phyloP scores from a whole-genome alignment of 495 filamentous ascomycete species.

The Aspergillus taichungensis region DNA sequence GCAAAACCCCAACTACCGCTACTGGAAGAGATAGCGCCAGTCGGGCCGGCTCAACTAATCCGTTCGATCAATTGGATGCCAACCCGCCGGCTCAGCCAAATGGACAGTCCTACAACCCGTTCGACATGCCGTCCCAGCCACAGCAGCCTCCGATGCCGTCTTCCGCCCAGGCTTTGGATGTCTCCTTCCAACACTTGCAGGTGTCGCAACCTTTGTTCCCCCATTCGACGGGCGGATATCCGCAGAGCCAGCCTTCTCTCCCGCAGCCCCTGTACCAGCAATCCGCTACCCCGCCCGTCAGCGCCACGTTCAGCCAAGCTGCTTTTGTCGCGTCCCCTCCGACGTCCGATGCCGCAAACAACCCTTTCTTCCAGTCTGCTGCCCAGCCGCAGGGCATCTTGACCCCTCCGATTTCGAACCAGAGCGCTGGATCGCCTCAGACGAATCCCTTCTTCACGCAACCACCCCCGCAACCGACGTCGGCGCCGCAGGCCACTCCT shows the following conservation, averaged over 20 bases:
- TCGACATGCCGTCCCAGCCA: constrained; percentile 40
- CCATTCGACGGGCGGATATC: constrained; percentile 72
- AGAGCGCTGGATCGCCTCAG: constrained; percentile 22
- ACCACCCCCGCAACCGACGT: constrained; percentile 13
- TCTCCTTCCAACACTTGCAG: constrained; percentile 66
- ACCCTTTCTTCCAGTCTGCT: constrained; percentile 55
- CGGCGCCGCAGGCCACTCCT: constrained; percentile 18
- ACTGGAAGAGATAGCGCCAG: constrained; percentile 16
- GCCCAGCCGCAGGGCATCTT: constrained; percentile 31
- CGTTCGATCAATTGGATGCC: constrained; percentile 40
- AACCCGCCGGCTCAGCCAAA: constrained; percentile 23
- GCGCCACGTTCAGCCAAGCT: constrained; percentile 47
- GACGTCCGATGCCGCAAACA: constrained; percentile 40
- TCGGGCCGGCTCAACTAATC: constrained; percentile 32
- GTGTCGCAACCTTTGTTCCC: constrained; percentile 69
- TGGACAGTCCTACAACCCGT: constrained; percentile 52
- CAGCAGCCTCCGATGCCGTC: constrained; percentile 33
- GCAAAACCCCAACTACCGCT: constrained; percentile 26
- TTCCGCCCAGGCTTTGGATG: constrained; percentile 53
- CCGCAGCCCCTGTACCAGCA: constrained; percentile 42
- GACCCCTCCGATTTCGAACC: constrained; percentile 18
- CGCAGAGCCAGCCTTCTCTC: constrained; percentile 42
- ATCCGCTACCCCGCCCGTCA: constrained; percentile 51
- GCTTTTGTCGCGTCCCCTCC: constrained; percentile 35
- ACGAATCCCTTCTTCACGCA: constrained; percentile 50